Conservation (phyloP, 306 rosid genomes). For the Quercus ilex region DNA sequence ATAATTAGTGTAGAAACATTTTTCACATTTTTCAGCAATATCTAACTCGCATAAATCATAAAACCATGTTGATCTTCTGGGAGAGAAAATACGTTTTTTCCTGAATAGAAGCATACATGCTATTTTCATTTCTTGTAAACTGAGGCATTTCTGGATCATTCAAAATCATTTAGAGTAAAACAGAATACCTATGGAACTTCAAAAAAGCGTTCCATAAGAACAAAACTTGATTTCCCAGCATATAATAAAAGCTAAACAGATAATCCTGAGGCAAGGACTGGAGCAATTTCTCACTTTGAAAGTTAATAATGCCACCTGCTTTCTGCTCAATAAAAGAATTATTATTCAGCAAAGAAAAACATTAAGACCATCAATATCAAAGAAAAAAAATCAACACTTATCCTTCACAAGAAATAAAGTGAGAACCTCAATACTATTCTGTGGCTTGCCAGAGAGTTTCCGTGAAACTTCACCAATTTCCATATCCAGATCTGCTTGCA, state of each 20-base stretch:
- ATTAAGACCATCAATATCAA: slow-evolving; percentile 2
- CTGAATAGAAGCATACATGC: no score
- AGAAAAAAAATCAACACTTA: background rate
- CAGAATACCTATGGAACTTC: slow-evolving; percentile 66
- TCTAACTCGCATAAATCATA: no score
- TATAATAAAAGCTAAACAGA: slow-evolving; percentile 38
- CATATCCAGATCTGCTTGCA: slow-evolving; percentile 36
- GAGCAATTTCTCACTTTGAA: slow-evolving; percentile 42
- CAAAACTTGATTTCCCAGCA: slow-evolving; percentile 67
- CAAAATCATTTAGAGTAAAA: background rate
- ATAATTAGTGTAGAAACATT: no score
- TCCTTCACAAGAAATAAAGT: slow-evolving; percentile 31
- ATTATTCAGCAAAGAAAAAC: slow-evolving; percentile 14
- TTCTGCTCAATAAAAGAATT: slow-evolving; percentile 33
- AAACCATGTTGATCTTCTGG: no score
- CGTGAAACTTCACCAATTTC: slow-evolving; percentile 31
- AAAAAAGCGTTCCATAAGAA: slow-evolving; percentile 80
- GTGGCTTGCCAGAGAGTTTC: slow-evolving; percentile 59
- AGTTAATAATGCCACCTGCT: slow-evolving; percentile 29
- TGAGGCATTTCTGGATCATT: no score
- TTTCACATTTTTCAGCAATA: no score
- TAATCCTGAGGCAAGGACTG: slow-evolving; percentile 43
- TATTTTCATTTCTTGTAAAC: no score
- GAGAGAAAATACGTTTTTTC: no score
- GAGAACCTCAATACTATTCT: slow-evolving; percentile 72